Base-by-base conservation (phyloP, 1,284 basidiomycete genomes). In the Ceratobasidium theobromae region DNA sequence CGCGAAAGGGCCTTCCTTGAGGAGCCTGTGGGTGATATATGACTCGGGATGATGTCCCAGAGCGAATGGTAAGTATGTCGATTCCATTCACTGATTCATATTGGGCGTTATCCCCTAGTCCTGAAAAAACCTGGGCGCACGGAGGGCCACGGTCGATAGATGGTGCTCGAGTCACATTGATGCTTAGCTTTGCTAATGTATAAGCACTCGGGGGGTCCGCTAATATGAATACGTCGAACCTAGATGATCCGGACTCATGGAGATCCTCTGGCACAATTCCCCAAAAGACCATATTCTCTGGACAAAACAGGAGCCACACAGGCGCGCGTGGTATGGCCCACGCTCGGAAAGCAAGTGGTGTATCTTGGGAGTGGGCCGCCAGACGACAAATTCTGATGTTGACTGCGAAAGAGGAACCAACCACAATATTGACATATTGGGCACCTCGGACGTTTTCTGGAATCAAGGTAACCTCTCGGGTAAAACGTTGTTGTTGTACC, bases 221-320 rank as follows among this genome's bases (percentile, higher is more conserved):
- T 21, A 41, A 11, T 21, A 64, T 18, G 27, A 40, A 64, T 23
- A 52, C 30, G 30, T 32, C 16, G 18, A 53, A 53, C 45, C 51
- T 48, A 9, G 46, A 14, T 25, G 25, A 16, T 16, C n/a, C 33
- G 28, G 23, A 16, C 46, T n/a, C 23, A 12, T 43, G 23, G 21
- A 60, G 45, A 38, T 35, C 21, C 18, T 60, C 57, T 2, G 33
- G 18, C 16, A 45, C 43, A 4, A 46, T 49, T 14, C 57, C 57
- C 57, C 57, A 60, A 27, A 60, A 23, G 32, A 60, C 23, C 46
- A 60, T 25, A 16, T 23, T 33, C 4, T 40, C 33, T 14, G 57
- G 46, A 27, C 57, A 49, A 18, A 60, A 60, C 9, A 40, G 46
- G 28, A 60, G 48, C 57, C 57, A 60, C 4, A 28, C 14, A 14